A percentile compares a stretch with the other conserved stretches of the same genome.
phyloP scores from a whole-genome alignment of 371 early-diverging fungal genomes.

The Amoeboaphelidium occidentale region DNA sequence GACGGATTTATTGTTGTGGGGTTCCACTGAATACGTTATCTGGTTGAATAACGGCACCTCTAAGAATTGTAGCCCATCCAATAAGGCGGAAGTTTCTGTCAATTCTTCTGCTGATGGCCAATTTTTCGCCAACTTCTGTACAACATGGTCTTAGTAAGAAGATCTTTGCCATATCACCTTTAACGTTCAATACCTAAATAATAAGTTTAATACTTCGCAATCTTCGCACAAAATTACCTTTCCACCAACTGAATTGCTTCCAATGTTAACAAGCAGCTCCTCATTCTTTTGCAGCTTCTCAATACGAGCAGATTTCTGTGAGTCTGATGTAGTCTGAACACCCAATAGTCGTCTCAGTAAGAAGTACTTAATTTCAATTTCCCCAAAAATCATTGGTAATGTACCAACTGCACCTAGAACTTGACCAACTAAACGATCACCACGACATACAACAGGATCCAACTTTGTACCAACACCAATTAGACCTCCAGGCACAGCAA shows the following conservation, averaged over 20 bases:
- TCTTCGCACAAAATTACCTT: too few relatives aligned
- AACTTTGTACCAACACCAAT: conserved; percentile 98
- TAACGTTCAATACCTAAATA: conserved; percentile 65
- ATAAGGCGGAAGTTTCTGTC: conserved; percentile 98
- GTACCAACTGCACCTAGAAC: conserved; percentile 91
- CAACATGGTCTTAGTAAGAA: conserved; percentile 86
- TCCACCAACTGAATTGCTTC: conserved; percentile 95
- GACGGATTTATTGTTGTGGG: neutral
- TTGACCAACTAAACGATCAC: conserved; percentile 97
- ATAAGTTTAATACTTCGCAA: too few relatives aligned
- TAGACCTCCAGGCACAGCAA: conserved; percentile 98
- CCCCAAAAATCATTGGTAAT: conserved; percentile 86
- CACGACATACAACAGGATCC: conserved; percentile 97
- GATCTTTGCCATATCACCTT: conserved; percentile 82
- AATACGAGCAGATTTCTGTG: conserved; percentile 87
- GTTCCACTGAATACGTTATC: neutral
- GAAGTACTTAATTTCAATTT: conserved; percentile 89
- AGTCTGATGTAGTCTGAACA: conserved; percentile 57
- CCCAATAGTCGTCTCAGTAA: conserved; percentile 89
- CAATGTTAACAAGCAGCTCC: conserved; percentile 94
- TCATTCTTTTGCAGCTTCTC: conserved; percentile 82
- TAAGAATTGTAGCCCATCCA: conserved; percentile 90
- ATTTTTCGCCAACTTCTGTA: conserved; percentile 93
- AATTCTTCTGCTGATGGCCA: conserved; percentile 93
- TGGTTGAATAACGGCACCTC: conserved; percentile 45